A percentile compares a stretch with the other conserved stretches of the same genome.
Conservation (phyloP, 371 early-diverging fungal species). For the Syncephalastrum monosporum region DNA sequence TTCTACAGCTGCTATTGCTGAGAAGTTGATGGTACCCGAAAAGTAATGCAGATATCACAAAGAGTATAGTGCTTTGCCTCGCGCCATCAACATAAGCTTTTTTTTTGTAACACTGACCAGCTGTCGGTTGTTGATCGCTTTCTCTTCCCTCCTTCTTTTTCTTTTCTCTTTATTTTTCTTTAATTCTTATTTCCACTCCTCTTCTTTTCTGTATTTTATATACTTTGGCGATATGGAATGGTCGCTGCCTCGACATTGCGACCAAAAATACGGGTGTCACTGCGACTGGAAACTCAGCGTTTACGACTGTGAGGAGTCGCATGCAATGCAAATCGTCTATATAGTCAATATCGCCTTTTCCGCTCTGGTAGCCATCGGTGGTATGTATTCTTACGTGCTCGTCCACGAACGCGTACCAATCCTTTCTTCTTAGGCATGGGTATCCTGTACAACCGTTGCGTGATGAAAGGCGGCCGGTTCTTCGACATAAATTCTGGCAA, state of each 20-base stretch:
- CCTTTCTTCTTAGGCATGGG: conserved; percentile 9
- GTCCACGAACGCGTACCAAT: not conserved
- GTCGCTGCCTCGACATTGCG: not conserved
- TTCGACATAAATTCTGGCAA: conserved; percentile 10
- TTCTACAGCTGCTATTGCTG: too few species aligned
- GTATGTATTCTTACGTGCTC: conserved; percentile 8
- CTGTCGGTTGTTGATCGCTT: not conserved
- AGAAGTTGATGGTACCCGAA: too few species aligned
- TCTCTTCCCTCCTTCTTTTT: too few species aligned
- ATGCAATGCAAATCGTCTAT: conserved; percentile 17
- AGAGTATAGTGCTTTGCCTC: too few species aligned
- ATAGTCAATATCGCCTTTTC: conserved; percentile 25
- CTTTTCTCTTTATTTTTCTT: not conserved
- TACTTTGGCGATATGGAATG: conserved; percentile 3
- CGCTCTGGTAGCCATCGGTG: conserved; percentile 17
- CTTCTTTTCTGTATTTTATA: not conserved
- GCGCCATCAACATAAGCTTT: too few species aligned
- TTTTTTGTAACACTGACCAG: too few species aligned
- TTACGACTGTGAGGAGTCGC: conserved; percentile 17
- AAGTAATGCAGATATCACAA: too few species aligned
- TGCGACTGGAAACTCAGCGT: conserved; percentile 34
- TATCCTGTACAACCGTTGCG: conserved; percentile 13
- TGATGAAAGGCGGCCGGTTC: conserved; percentile 15
- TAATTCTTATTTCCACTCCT: not conserved
- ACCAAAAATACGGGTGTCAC: conserved; percentile 17